phyloP scores from a whole-genome alignment of 1,284 basidiomycete genomes.

The Ceratobasidium sp. region DNA sequence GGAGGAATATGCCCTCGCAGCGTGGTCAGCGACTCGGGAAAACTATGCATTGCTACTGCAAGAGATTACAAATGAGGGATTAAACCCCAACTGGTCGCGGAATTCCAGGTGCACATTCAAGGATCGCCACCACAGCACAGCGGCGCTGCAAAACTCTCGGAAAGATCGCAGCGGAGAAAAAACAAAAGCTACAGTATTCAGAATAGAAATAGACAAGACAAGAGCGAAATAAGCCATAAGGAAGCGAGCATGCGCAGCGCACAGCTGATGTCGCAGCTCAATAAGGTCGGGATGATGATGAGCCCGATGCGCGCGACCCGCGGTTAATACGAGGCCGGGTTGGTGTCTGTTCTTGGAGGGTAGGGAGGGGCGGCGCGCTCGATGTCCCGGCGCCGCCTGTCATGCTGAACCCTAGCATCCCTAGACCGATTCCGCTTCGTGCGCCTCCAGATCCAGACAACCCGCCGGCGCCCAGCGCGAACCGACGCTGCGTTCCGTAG shows the following conservation, averaged over 20 bases:
- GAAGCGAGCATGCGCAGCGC: background rate
- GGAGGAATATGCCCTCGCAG: background rate
- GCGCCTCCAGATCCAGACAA: slow-evolving; percentile 10
- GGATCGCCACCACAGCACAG: slow-evolving; percentile 27
- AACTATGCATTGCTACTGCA: slow-evolving; percentile 18
- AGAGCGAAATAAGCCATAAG: slow-evolving; percentile 41
- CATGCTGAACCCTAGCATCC: slow-evolving; percentile 37
- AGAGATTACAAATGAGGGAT: slow-evolving; percentile 41
- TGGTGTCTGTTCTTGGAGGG: slow-evolving; percentile 28
- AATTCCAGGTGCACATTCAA: slow-evolving; percentile 16
- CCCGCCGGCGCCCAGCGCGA: slow-evolving; percentile 9
- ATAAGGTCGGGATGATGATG: slow-evolving; percentile 37
- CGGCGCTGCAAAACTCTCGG: background rate
- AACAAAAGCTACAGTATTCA: slow-evolving; percentile 44
- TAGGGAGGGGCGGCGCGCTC: slow-evolving; percentile 34
- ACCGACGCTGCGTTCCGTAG: slow-evolving; percentile 39
- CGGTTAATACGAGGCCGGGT: slow-evolving; percentile 42
- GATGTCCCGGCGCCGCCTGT: slow-evolving; percentile 21
- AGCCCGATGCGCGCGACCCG: slow-evolving; percentile 36
- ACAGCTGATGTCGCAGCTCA: slow-evolving; percentile 36
- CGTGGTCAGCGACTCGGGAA: slow-evolving; percentile 1
- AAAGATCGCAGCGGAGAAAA: slow-evolving; percentile 16
- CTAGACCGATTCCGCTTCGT: slow-evolving; percentile 32
- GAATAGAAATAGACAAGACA: slow-evolving; percentile 27
- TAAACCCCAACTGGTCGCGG: background rate